Conservation (phyloP, 192 early-diverging fungal species). For the Backusella sp. region DNA sequence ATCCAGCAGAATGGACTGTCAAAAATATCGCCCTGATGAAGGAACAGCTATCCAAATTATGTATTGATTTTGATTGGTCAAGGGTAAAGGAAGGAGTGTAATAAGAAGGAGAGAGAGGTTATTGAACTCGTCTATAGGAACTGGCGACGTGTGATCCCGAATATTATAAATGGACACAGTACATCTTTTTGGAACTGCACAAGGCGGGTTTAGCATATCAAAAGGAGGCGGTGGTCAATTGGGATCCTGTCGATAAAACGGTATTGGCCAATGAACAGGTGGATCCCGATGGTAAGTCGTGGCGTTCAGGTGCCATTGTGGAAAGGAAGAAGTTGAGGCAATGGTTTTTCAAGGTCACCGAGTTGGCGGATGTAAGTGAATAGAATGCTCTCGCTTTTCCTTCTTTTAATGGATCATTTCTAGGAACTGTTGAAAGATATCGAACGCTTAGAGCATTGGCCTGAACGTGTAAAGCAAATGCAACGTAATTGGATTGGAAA, state of each 20-base stretch:
- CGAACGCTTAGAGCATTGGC: constrained; percentile 79
- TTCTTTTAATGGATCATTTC: too few relatives aligned
- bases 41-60: constrained; percentile 69
- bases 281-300: constrained; percentile 80
- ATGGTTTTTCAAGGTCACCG: constrained; percentile 92
- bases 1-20: constrained; percentile 80
- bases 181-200: constrained; percentile 78
- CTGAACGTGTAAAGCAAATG: constrained; percentile 83
- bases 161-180: constrained; percentile 96
- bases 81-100: constrained; percentile 41
- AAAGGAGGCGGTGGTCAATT: constrained; percentile 91
- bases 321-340: constrained; percentile 83
- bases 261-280: constrained; percentile 97
- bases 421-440: constrained; percentile 74
- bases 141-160: constrained; percentile 81
- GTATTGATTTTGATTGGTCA: constrained; percentile 90
- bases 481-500: constrained; percentile 94
- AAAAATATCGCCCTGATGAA: constrained; percentile 86
- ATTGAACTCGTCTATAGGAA: constrained; percentile 67
- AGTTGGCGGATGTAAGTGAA: constrained; percentile 67
- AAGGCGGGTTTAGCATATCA: constrained; percentile 81
- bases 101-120: background rate
- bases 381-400: too few relatives aligned
- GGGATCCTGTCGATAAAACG: constrained; percentile 96
- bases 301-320: constrained; percentile 90